These are phyloP conservation scores for Leccinum subfulvum DNA, from an alignment of 1,284 basidiomycete genomes.

Conservation along the genomic window DNA sequence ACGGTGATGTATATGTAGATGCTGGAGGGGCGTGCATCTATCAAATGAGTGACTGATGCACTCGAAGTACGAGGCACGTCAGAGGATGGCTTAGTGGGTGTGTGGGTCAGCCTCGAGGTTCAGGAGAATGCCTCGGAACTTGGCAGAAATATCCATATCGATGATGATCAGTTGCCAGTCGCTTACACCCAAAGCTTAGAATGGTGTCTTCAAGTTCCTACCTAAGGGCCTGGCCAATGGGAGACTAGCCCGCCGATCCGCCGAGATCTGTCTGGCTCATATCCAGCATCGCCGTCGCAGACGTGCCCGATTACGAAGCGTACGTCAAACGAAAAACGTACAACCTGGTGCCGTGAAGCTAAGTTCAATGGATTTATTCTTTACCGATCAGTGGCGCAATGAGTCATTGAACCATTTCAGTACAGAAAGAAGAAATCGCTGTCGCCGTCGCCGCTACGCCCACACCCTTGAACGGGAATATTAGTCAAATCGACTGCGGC, in stretches of 20 bases:
- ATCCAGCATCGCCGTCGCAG: slow-evolving; percentile 8
- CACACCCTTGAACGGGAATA: slow-evolving; percentile 8
- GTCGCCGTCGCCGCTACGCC: slow-evolving; percentile 3
- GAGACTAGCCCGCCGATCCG: background rate
- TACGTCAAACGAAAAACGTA: background rate
- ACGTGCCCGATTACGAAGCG: slow-evolving; percentile 4
- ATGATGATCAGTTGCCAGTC: background rate
- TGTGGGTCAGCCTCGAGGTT: slow-evolving; percentile 3
- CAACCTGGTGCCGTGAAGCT: background rate
- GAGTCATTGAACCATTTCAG: background rate
- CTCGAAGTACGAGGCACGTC: slow-evolving; percentile 24
- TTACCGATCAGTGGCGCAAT: slow-evolving; percentile 9
- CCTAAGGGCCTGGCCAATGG: background rate
- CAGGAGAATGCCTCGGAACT: background rate
- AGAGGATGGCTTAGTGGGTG: slow-evolving; percentile 20
- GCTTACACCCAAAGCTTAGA: background rate
- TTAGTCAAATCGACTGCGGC: background rate
- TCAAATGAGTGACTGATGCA: slow-evolving; percentile 12
- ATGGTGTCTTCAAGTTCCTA: background rate
- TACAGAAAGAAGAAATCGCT: background rate
- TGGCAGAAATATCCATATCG: background rate
- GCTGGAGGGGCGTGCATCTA: slow-evolving; percentile 12
- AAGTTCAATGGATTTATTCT: slow-evolving; percentile 3
- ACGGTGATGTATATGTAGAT: slow-evolving; percentile 12
- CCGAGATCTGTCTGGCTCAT: background rate